Evolutionary conservation across 2,329 filamentous ascomycete species (phyloP).

Genomic region (Rhynchosporium graminicola): DNA sequence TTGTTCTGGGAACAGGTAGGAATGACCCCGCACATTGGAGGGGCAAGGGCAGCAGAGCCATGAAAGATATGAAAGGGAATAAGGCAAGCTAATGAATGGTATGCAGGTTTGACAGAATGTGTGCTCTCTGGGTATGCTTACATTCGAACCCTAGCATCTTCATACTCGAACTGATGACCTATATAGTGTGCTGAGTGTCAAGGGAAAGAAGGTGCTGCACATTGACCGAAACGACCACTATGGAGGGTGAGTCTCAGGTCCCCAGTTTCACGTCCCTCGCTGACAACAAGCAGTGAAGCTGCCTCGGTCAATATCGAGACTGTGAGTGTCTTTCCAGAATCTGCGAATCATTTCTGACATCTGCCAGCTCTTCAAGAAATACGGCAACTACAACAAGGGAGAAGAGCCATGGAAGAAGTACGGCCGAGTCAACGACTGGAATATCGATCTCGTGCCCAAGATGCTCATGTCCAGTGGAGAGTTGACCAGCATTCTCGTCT

Average conservation of each 20-base stretch:
- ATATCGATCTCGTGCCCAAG: slow-evolving; percentile 98
- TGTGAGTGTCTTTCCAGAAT: slow-evolving; percentile 52
- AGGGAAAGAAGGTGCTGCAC: slow-evolving; percentile 98
- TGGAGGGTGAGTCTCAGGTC: slow-evolving; percentile 67
- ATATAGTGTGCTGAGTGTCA: slow-evolving; percentile 86
- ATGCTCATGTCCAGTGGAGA: slow-evolving; percentile 98
- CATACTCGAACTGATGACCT: slow-evolving; percentile 30
- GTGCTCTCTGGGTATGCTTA: slow-evolving; percentile 86
- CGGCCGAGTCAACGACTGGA: slow-evolving; percentile 96
- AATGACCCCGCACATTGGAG: slow-evolving; percentile 43
- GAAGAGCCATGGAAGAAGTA: slow-evolving; percentile 98
- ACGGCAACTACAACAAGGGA: slow-evolving; percentile 76
- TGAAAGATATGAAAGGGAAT: not conserved
- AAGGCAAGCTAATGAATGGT: slow-evolving; percentile 32
- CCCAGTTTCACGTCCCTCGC: slow-evolving; percentile 14
- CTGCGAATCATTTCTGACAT: slow-evolving; percentile 40
- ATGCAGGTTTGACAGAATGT: slow-evolving; percentile 90
- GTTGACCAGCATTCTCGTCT: slow-evolving; percentile 96
- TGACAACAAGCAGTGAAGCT: slow-evolving; percentile 67
- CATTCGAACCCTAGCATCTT: not conserved
- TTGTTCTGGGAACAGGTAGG: slow-evolving; percentile 96
- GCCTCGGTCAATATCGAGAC: slow-evolving; percentile 96
- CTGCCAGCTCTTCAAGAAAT: slow-evolving; percentile 88
- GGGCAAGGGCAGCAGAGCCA: slow-evolving; percentile 30
- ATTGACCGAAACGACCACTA: slow-evolving; percentile 99